Percentiles rank a stretch among this genome's conserved stretches.
These are phyloP conservation scores for Epithele typhae DNA, from an alignment of 768 basidiomycete genomes.

Conservation along the genomic window DNA sequence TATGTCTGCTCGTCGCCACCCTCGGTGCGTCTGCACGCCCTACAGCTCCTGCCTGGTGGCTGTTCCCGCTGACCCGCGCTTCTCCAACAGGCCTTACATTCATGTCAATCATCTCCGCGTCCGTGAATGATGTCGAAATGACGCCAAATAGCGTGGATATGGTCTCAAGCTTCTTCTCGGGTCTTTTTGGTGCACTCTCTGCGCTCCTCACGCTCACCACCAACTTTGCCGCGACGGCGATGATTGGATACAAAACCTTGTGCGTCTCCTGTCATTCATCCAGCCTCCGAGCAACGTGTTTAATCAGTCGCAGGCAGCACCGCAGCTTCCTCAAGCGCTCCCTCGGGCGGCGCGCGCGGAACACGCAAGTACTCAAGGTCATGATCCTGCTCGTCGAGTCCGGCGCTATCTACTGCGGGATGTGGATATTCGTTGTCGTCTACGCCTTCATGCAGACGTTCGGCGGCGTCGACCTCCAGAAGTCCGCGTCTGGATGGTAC, in stretches of 20 bases:
- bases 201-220: neutral
- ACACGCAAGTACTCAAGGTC: neutral
- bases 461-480: no score
- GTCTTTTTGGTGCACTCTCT: neutral
- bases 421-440: neutral
- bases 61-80: neutral
- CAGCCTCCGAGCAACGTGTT: no score
- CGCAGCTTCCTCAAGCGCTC: neutral
- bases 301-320: neutral
- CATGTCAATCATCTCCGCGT: no score
- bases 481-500: no score
- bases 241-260: constrained; percentile 1
- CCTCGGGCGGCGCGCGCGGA: neutral
- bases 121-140: neutral
- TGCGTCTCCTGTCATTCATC: no score
- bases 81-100: no score
- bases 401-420: neutral
- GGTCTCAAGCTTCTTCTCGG: neutral
- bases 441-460: no score
- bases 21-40: neutral
- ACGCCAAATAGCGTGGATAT: neutral
- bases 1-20: neutral
- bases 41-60: neutral
- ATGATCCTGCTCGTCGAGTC: neutral
- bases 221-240: neutral